phyloP scores from a whole-genome alignment of 2,329 filamentous ascomycete genomes.

The Fusarium marasasianum region DNA sequence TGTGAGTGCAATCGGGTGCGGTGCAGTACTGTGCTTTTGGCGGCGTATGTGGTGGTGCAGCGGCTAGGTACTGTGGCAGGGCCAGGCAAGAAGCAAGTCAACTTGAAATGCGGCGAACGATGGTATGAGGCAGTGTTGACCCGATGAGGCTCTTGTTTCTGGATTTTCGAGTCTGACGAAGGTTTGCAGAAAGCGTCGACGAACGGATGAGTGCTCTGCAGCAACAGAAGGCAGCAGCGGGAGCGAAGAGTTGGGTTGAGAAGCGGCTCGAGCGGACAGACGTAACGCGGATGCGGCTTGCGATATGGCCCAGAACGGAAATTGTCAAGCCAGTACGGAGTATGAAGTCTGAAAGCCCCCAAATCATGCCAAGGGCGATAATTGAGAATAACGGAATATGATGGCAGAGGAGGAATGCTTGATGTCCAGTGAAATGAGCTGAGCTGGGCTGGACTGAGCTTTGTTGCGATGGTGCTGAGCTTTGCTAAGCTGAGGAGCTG shows the following conservation, averaged over 20 bases:
- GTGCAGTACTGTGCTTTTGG: conserved; percentile 35
- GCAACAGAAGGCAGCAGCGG: conserved; percentile 5
- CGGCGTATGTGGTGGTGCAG: conserved; percentile 39
- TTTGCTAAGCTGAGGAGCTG: conserved; percentile 33
- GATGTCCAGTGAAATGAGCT: conserved; percentile 43
- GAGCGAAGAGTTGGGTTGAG: conserved; percentile 9
- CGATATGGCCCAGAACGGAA: conserved; percentile 29
- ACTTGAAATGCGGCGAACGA: conserved; percentile 2
- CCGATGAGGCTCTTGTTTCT: conserved; percentile 29
- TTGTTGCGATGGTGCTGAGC: conserved; percentile 15
- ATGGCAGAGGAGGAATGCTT: conserved; percentile 43
- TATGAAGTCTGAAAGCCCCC: conserved; percentile 19
- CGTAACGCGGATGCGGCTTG: conserved; percentile 16
- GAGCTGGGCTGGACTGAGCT: conserved; percentile 37
- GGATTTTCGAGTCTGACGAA: conserved; percentile 21
- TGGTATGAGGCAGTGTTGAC: conserved; percentile 8
- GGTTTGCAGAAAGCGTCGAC: conserved; percentile 30
- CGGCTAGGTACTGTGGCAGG: conserved; percentile 32
- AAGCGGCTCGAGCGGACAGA: conserved; percentile 22
- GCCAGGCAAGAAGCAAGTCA: conserved; percentile 26
- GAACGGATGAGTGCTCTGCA: conserved; percentile 9
- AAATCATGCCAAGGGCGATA: conserved; percentile 29
- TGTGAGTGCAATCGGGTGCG: conserved; percentile 32
- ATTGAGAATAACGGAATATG: conserved; percentile 36
- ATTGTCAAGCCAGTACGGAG: conserved; percentile 22